Evolutionary conservation across 73 alveolate species (phyloP), one percentile per base, ranked within the genome.

Genomic region (Uronychia setigera): DNA sequence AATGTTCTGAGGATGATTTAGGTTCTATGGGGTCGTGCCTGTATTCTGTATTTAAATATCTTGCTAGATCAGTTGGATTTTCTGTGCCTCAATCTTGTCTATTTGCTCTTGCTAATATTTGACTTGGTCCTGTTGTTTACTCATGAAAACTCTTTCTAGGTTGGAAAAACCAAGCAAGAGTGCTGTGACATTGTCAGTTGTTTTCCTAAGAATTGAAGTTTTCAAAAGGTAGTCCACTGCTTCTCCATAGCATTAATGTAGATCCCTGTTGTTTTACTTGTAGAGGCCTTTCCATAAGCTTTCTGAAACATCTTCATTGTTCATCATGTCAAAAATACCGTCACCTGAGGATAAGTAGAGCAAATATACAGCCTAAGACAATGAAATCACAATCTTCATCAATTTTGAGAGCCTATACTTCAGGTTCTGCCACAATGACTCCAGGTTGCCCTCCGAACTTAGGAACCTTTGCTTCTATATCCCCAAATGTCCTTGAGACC

Each of bases 291-390:
- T 88, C 96, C 97, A 93, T 58, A 97, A 98, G 58, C 95, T 83
- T 80, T 94, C 94, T 57, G 93, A 80, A n/a, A 95, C 96, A 59
- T 97, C 99, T 83, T 94, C 89, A 74, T 97, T 96, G 0, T 96
- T 86, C 81, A 97, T 76, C 87, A 96, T 97, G 88, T 97, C 99
- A 88, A 85, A 97, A 34, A 97, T 96, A 1, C 99, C 99, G 92
- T 97, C 99, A 88, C 99, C 67, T 46, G 5, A 5, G n/a, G 19
- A 11, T 11, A 46, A 46, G n/a, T 19, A 46, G 5, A 5, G 67
- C n/a, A n/a, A n/a, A n/a, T 46, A 11, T 46, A 59, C 91, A 96
- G 83, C 96, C 97, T 32, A 94, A 57, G 74, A 93, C 83, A 60
- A 95, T 85, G 60, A 77, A 85, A 33, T 85, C 91, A 33, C 35